A percentile compares a stretch with the other conserved stretches of the same genome.
phyloP scores from a whole-genome alignment of 768 basidiomycete species.

The Termitomyces titanicus region DNA sequence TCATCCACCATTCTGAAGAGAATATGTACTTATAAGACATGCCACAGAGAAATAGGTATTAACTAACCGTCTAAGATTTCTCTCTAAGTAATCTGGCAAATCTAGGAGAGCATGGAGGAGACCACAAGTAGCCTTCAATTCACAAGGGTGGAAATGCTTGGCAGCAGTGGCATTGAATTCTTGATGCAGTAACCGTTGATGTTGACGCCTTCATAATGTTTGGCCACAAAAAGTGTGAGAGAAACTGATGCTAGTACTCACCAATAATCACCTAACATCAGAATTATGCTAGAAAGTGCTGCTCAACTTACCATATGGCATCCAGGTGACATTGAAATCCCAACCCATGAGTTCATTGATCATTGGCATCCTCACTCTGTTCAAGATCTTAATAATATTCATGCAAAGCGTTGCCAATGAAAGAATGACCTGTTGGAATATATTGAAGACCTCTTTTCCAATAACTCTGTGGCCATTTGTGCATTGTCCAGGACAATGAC shows the following conservation, averaged over 20 bases:
- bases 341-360: conserved; percentile 22
- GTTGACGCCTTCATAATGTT: conserved; percentile 17
- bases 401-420: not conserved
- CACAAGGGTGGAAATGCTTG: conserved; percentile 17
- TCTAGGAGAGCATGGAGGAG: conserved; percentile 20
- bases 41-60: too few species aligned
- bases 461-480: conserved; percentile 18
- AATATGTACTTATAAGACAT: not conserved
- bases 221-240: not conserved
- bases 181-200: conserved; percentile 20
- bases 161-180: conserved; percentile 17
- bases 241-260: not conserved
- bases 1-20: conserved; percentile 17
- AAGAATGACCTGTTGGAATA: conserved; percentile 12
- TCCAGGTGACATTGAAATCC: conserved; percentile 14
- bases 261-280: conserved; percentile 7
- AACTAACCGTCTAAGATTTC: conserved; percentile 11
- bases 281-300: not conserved
- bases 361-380: conserved; percentile 16
- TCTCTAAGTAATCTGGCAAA: conserved; percentile 14
- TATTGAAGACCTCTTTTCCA: conserved; percentile 21
- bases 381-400: not conserved
- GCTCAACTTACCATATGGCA: conserved; percentile 14
- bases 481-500: conserved; percentile 20
- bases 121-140: conserved; percentile 17